Conservation (phyloP, 2,329 filamentous ascomycete species). For the Microsporum canis region DNA sequence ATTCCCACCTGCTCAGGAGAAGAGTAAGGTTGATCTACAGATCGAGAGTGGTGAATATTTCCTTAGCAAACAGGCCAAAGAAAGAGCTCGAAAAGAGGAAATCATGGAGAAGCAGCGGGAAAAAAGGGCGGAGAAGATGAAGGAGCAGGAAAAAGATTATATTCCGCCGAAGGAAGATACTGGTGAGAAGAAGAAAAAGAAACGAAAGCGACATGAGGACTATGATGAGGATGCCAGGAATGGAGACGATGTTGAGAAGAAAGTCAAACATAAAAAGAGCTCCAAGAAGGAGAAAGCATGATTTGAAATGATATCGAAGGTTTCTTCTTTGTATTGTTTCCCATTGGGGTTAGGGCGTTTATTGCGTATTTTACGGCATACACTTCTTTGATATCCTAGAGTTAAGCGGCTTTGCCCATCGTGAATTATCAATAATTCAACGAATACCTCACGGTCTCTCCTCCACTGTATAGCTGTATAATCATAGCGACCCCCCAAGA, state of each 20-base stretch:
- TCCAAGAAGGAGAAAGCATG: slow-evolving; percentile 8
- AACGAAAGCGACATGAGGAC: slow-evolving; percentile 20
- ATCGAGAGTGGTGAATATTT: slow-evolving; percentile 98
- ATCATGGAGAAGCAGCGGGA: slow-evolving; percentile 72
- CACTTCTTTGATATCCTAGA: slow-evolving; percentile 1
- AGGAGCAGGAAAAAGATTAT: slow-evolving; percentile 75
- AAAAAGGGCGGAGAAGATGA: slow-evolving; percentile 80
- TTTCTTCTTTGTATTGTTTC: background rate
- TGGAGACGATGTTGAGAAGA: slow-evolving; percentile 30
- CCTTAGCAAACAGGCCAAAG: slow-evolving; percentile 82
- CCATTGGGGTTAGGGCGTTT: background rate
- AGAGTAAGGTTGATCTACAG: slow-evolving; percentile 97
- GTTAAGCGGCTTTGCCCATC: background rate
- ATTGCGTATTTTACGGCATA: background rate
- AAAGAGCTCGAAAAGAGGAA: slow-evolving; percentile 66
- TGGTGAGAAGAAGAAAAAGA: slow-evolving; percentile 39
- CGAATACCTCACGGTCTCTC: background rate
- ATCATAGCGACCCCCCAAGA: background rate
- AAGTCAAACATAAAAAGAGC: slow-evolving; percentile 30
- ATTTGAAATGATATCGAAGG: background rate
- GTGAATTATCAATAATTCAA: background rate
- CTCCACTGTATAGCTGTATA: background rate
- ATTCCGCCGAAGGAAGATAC: slow-evolving; percentile 69
- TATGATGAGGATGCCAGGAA: slow-evolving; percentile 3
- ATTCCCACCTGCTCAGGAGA: slow-evolving; percentile 91